phyloP scores from a whole-genome alignment of 2,329 filamentous ascomycete genomes.

The Xylaria sp. region DNA sequence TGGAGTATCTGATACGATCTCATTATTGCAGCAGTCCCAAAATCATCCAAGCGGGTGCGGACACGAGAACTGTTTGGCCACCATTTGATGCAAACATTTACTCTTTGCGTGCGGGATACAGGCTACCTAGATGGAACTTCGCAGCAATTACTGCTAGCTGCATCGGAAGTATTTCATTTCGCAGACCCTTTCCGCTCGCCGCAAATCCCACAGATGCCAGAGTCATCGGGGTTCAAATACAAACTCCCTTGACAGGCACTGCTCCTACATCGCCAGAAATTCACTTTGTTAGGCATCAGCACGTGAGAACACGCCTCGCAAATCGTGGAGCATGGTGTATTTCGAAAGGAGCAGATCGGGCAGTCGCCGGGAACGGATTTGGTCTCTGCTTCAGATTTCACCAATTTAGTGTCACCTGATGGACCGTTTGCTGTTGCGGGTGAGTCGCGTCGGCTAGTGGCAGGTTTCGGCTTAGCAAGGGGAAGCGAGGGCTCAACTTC shows the following conservation, averaged over 20 bases:
- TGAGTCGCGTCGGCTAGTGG: slow-evolving; percentile 9
- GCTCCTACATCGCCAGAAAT: slow-evolving; percentile 60
- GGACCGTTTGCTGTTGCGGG: not conserved
- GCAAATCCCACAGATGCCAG: slow-evolving; percentile 65
- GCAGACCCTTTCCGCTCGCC: slow-evolving; percentile 37
- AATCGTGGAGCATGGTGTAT: slow-evolving; percentile 48
- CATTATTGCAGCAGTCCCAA: not conserved
- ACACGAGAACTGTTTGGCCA: not conserved
- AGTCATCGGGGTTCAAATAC: slow-evolving; percentile 67
- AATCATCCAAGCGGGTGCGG: not conserved
- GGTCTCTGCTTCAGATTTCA: slow-evolving; percentile 6
- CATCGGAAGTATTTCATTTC: slow-evolving; percentile 16
- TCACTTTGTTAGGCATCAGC: slow-evolving; percentile 48
- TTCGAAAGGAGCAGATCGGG: slow-evolving; percentile 63
- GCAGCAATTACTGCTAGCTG: not conserved
- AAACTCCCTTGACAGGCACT: slow-evolving; percentile 47
- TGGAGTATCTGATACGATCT: no score
- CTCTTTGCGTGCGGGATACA: not conserved
- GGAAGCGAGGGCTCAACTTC: slow-evolving; percentile 5
- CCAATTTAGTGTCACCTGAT: not conserved
- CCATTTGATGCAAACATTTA: not conserved
- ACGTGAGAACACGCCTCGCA: slow-evolving; percentile 70
- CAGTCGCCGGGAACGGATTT: slow-evolving; percentile 36
- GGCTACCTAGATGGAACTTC: no score
- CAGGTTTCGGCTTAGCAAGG: slow-evolving; percentile 4